Base-by-base conservation (phyloP, 345 rosid species). In the Arabidopsis thaliana region DNA sequence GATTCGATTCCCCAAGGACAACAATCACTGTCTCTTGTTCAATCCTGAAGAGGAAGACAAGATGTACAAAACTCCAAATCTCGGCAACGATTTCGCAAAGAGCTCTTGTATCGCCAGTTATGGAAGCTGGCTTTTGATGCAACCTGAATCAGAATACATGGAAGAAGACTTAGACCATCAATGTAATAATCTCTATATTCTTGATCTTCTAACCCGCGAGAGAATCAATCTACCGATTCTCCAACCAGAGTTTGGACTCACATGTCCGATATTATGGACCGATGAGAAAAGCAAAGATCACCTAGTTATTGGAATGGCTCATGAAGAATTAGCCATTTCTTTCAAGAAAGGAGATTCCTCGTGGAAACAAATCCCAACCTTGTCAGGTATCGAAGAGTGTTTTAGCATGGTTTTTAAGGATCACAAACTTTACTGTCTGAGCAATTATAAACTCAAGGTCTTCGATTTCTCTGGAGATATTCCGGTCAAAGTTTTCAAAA, bases 1-100 rank as follows among this genome's bases (percentile, higher is more conserved):
- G 53, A 30, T 69, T 28, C 4, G 42, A 11, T 55, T 69, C 22
- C 64, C 64, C 3, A 10, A 30, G 22, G 23, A 53, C 6, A 41
- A 68, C 4, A 42, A 42, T 4, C 8, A 69, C 12, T n/a, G 42
- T 56, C 42, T 41, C 42, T 41, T 69, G 44, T 56, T 56, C 10
- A 68, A 68, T 30, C 62, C 72, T 9, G 63, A 56, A 69, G 63
- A 69, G 1, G 12, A 69, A 32, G 44, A 56, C 13, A 69, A 44
- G 23, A 8, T 42, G 6, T 69, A 56, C 53, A 42, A 30, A 56
- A 41, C 53, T 32, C 73, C 33, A 30, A 30, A 44, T 44, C 44
- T 56, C 1, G 23, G 53, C 41, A 13, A 30, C n/a, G 41, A 42
- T 8, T 69, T 56, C 12, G 42, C 20, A n/a, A 3, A 42, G 7